Evolutionary conservation across 345 rosid species (phyloP), one percentile per base, ranked within the genome.

Genomic region (Gossypium arboreum): DNA sequence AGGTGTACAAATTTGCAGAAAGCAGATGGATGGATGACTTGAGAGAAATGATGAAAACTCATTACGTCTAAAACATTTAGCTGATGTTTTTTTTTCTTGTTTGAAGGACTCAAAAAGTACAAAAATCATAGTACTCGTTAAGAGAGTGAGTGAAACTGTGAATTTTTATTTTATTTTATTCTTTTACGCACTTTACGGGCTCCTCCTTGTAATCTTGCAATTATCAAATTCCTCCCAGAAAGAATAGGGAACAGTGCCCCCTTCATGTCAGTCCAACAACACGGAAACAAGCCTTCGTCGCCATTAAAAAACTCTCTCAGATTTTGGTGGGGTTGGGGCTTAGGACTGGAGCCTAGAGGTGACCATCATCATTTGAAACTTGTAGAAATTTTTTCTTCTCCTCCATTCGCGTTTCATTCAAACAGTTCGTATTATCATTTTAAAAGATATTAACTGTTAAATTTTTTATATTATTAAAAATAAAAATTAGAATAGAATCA

Each of bases 131-230:
- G 80, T 77, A 86, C 81, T 78, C 76, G 85, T 78, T 71, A 80
- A 76, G 76, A 79, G 82, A 82, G 84, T 82, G 64, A 81, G 87
- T 78, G 83, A 74, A 83, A 79, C 63, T 56, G 72, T 83, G 79
- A 80, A 81, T 68, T 60, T 17, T 5, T 5, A 17, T 1, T 51
- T 51, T 50, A 3, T 50, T 12, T 3, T 13, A 12, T 12, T 51
- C 16, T 47, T 76, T 60, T 39, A 74, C 66, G 12, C 18, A 78
- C 45, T 63, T 66, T 57, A 72, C 61, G 68, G 75, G 75, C 72
- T 76, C 82, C 79, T 73, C 27, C 79, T 83, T 84, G 82, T 83
- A 73, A 78, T 76, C 60, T 82, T 79, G 86, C 83, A 76, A 82
- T 81, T 12, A 84, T 84, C 70, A 77, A 82, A 73, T 69, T 77